These are phyloP conservation scores for Boletellus dicymbophilus DNA, from an alignment of 1,284 basidiomycete species.

Conservation along the genomic window DNA sequence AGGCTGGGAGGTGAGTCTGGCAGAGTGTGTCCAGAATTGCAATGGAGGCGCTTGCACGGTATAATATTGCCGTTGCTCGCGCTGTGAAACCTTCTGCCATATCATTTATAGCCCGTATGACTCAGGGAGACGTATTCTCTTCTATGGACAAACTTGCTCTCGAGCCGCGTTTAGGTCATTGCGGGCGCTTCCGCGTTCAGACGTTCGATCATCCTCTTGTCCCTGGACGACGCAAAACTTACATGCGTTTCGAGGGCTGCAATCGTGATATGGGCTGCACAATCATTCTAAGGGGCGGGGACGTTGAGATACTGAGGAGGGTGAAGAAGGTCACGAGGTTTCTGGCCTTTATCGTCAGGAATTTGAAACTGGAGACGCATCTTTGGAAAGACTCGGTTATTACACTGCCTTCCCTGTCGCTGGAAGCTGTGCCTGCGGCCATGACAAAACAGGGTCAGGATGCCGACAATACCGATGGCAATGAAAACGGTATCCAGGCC, in stretches of 20 bases:
- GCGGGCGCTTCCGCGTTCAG: constrained; percentile 86
- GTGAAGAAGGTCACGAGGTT: constrained; percentile 94
- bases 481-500: constrained; percentile 17
- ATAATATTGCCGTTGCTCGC: constrained; percentile 90
- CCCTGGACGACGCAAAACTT: constrained; percentile 89
- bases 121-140: constrained; percentile 92
- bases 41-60: constrained; percentile 85
- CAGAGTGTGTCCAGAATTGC: constrained; percentile 92
- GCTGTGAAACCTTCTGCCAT: constrained; percentile 90
- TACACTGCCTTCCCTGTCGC: constrained; percentile 68
- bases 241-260: constrained; percentile 98
- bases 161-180: constrained; percentile 91
- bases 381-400: constrained; percentile 94
- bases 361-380: constrained; percentile 92
- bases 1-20: too few relatives aligned
- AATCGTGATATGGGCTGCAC: constrained; percentile 92
- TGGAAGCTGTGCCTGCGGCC: constrained; percentile 59
- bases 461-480: constrained; percentile 9
- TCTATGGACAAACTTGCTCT: constrained; percentile 94
- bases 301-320: constrained; percentile 75
- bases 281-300: constrained; percentile 89
- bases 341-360: constrained; percentile 88
- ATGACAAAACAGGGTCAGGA: constrained; percentile 24
- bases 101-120: constrained; percentile 89
- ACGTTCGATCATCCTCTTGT: constrained; percentile 94